Base-by-base conservation (phyloP, 2,329 filamentous ascomycete genomes). In the Furcasterigmium furcatum region DNA sequence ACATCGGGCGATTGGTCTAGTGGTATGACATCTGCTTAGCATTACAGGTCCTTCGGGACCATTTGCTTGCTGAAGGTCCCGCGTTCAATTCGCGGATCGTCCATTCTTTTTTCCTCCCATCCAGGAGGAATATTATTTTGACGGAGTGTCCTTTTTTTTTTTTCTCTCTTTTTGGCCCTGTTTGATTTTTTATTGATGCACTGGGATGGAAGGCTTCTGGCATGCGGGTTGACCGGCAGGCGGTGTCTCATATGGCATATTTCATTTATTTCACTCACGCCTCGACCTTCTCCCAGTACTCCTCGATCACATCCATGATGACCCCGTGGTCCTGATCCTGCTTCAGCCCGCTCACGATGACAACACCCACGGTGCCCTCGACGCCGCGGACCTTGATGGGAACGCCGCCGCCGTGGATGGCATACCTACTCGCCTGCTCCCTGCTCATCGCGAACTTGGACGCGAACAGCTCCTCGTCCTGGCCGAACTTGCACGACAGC, bases 321-420 rank as follows among this genome's bases (percentile, higher is more conserved):
- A 91, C 79, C 9, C 80, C 81, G 64, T 94, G 88, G 63, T 91
- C 87, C 67, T 91, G 79, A 55, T 87, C 74, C 64, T 91, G 85
- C 69, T 83, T 85, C 62, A 92, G 63, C 5, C 88, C 88, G 58
- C 82, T 87, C 1, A 92, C 85, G 16, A 91, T 81, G 20, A 91
- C 81, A 1, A 89, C 83, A 1, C 80, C 88, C 9, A 91, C 82
- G 4, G 90, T 68, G 1, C 87, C 88, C 66, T 91, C 87, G 2
- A 91, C 85, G 0, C 85, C 85, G 44, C 70, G 69, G 7, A 92
- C 87, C 8, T 81, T 74, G 25, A 92, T 77, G 0, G 88, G 88
- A 51, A 88, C 81, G 1, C 76, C 88, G 19, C 88, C 88, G 0
- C 88, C 88, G 63, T 91, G 87, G 50, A 91, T 87, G 1, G 87